phyloP scores from a whole-genome alignment of 805 yeast species.

The Candida odintsovae region DNA sequence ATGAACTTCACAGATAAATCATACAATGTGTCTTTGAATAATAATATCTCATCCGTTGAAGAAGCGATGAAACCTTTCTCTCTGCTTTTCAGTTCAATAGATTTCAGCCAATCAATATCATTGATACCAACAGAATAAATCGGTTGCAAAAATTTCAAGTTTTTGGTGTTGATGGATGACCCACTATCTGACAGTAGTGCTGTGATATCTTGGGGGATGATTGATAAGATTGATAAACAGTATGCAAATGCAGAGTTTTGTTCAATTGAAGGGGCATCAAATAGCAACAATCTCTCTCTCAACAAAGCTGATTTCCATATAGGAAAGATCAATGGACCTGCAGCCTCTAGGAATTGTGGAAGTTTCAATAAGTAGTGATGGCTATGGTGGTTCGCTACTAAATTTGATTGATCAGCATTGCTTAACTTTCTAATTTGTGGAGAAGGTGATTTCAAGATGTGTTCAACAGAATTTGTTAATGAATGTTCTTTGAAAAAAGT shows the following conservation, averaged over 20 bases:
- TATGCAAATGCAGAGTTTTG: conserved; percentile 47
- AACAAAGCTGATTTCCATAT: conserved; percentile 59
- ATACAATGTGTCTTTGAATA: conserved; percentile 45
- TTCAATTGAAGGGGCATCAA: conserved; percentile 31
- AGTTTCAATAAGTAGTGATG: conserved; percentile 44
- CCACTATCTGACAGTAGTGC: conserved; percentile 26
- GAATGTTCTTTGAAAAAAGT: conserved; percentile 18
- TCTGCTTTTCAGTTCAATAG: background rate
- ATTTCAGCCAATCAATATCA: conserved; percentile 40
- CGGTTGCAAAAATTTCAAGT: conserved; percentile 35
- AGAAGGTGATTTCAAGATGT: conserved; percentile 14
- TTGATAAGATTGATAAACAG: conserved; percentile 52
- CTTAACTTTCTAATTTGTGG: conserved; percentile 2
- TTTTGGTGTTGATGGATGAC: conserved; percentile 12
- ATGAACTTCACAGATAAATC: conserved; percentile 35
- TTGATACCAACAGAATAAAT: conserved; percentile 59
- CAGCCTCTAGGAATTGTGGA: conserved; percentile 37
- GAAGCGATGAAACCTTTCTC: conserved; percentile 45
- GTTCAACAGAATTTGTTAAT: conserved; percentile 10
- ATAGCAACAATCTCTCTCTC: conserved; percentile 49
- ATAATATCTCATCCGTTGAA: conserved; percentile 61
- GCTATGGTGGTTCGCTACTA: conserved; percentile 10
- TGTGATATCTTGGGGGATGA: conserved; percentile 53
- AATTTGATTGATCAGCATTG: background rate
- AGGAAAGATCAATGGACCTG: conserved; percentile 63